A percentile compares a stretch with the other conserved stretches of the same genome.
Conservation (phyloP, 768 basidiomycete species). For the Mycena epipterygia region DNA sequence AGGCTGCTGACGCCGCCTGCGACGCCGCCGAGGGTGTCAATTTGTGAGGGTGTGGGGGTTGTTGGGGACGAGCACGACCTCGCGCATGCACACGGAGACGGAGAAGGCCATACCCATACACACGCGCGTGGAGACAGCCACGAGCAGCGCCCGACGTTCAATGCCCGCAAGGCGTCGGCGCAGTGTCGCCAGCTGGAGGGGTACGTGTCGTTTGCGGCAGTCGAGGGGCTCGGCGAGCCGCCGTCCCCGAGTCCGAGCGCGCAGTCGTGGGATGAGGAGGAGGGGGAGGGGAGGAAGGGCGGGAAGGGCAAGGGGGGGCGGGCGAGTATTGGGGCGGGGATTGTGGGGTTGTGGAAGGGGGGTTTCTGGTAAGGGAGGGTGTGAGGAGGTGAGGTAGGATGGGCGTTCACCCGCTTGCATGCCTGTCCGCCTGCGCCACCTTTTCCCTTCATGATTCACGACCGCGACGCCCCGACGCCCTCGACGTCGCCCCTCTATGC, state of each 20-base stretch:
- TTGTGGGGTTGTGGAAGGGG: conserved; percentile 32
- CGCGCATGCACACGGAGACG: not conserved
- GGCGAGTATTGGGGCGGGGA: conserved; percentile 28
- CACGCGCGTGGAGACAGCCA: not conserved
- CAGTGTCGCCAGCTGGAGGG: conserved; percentile 69
- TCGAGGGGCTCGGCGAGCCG: conserved; percentile 77
- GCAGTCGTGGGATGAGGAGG: not conserved
- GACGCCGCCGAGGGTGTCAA: conserved; percentile 48
- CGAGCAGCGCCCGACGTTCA: conserved; percentile 59
- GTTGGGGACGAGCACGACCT: conserved; percentile 30
- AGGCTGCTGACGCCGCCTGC: conserved; percentile 41
- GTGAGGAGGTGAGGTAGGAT: not conserved
- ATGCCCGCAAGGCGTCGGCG: conserved; percentile 72
- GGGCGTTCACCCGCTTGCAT: not conserved
- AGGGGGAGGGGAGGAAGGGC: conserved; percentile 8
- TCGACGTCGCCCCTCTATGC: too few relatives aligned
- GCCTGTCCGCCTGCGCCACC: not conserved
- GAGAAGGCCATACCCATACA: conserved; percentile 19
- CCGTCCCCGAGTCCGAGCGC: conserved; percentile 42
- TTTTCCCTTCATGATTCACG: too few relatives aligned
- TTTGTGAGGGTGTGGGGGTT: too few relatives aligned
- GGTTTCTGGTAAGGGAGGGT: conserved; percentile 29
- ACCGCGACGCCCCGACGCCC: too few relatives aligned
- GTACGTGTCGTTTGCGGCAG: conserved; percentile 76
- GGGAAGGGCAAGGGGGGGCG: conserved; percentile 8